Evolutionary conservation across 202 grass and related monocot genomes (phyloP), one percentile per base, ranked within the genome.

Genomic region (Elaeis oleifera): DNA sequence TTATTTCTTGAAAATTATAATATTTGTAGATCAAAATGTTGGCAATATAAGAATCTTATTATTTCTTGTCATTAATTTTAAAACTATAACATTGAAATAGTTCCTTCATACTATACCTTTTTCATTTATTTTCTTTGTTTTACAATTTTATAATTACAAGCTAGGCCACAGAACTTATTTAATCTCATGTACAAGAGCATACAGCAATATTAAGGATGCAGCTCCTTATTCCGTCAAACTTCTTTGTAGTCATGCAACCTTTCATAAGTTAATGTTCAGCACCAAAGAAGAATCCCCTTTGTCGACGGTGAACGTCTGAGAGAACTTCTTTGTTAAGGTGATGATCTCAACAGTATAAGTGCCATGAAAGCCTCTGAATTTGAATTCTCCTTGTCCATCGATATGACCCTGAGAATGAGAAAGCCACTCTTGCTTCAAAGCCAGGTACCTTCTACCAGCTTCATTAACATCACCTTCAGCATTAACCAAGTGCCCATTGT

Each of bases 391-490:
- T 36, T 92, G 78, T 0, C 70, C 77, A 29, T 84, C 68, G 6
- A 69, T 48, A 1, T 74, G 62, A 0, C 92, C 94, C 23, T 80
- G 78, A 21, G 75, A 52, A 72, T 70, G 80, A 0, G 88, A 79
- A 61, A 92, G 66, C 94, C 88, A 97, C 55, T 97, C 94, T 9
- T 61, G 63, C 78, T 92, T 97, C 25, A 97, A 65, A 31, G 76
- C 73, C 23, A 88, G 70, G 61, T 75, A 79, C 1, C 85, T 68
- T 16, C 51, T 62, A 0, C 94, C 92, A 0, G 88, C 82, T 73
- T 91, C 92, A 59, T 85, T 97, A 16, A 97, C 48, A 31, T 84
- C 65, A 3, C 94, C 77, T 57, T 97, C 88, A 1, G 94, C 94
- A 71, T 92, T 77, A 6, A 97, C 82, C 64, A 97, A 74, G 73